Evolutionary conservation across 2,329 filamentous ascomycete species (phyloP).

Genomic region (Fusarium heterosporum): DNA sequence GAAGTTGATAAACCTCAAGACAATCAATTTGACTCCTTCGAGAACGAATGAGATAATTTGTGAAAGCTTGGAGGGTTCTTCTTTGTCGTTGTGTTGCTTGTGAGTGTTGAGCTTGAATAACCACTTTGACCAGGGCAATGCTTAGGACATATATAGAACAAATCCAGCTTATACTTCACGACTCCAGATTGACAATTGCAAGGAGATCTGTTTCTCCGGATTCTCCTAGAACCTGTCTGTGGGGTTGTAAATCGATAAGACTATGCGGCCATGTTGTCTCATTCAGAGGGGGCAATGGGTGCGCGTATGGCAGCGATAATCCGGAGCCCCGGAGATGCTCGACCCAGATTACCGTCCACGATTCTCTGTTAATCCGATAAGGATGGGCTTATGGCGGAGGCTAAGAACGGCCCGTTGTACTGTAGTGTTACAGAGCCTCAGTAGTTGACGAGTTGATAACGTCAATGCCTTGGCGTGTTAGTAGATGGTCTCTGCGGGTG

Average conservation of each 20-base stretch:
- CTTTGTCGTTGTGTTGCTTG: constrained; percentile 27
- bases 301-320: constrained; percentile 29
- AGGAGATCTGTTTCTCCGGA: constrained; percentile 43
- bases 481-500: not conserved
- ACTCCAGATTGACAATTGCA: not conserved
- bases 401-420: constrained; percentile 31
- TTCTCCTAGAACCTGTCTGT: constrained; percentile 37
- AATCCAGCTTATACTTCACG: constrained; percentile 18
- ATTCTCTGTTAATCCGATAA: constrained; percentile 43
- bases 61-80: not conserved
- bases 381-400: constrained; percentile 30
- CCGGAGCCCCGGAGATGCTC: constrained; percentile 45
- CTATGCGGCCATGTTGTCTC: constrained; percentile 31
- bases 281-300: constrained; percentile 11
- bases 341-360: constrained; percentile 20
- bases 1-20: not conserved
- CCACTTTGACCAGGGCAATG: constrained; percentile 15
- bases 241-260: constrained; percentile 35
- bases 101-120: constrained; percentile 28
- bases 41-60: not conserved
- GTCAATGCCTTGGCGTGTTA: not conserved
- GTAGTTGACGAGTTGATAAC: constrained; percentile 22
- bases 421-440: constrained; percentile 27
- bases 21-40: not conserved
- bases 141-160: constrained; percentile 39